Base-by-base conservation (phyloP, 495 filamentous ascomycete genomes). In the Xylaria longipes region DNA sequence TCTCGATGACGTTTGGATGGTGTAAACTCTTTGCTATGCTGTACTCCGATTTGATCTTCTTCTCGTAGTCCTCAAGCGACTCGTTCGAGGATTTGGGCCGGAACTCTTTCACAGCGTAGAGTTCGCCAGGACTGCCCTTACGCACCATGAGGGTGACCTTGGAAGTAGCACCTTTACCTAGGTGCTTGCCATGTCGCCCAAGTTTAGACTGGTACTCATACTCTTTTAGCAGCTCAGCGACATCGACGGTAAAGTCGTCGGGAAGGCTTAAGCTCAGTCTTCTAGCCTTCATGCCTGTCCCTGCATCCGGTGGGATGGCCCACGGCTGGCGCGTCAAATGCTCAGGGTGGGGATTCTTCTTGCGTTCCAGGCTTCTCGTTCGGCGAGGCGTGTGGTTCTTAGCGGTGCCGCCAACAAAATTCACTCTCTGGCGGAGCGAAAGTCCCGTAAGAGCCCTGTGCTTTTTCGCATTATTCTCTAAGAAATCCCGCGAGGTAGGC, bases 21-120 rank as follows among this genome's bases (percentile, higher is more conserved):
- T 90, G 85, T 69, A 93, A 78, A 72, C 89, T 91, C 80, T 92
- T 92, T 56, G 91, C 91, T 65, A 94, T 90, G 77, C 88, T 91
- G 82, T 87, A 95, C 77, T 95, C 93, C 25, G 89, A 91, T 73
- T 93, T 93, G 82, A 95, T 90, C 83, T 94, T 93, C 82, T 90
- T 89, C 65, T 89, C 85, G 80, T 94, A 94, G 33, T 93, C 90
- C 27, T 87, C 84, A 50, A 83, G 76, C 6, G 84, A 87, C 78
- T 95, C 92, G 54, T 81, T 82, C 35, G 84, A 84, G 63, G 85
- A 84, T 73, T 89, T 92, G 54, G 84, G 78, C 4, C 92, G 89
- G 74, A 95, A 94, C 74, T 94, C 90, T 77, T 95, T 95, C 56
- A 94, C 91, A 3, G 93, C 93, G 71, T 89, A 92, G 6, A 92